phyloP scores from a whole-genome alignment of 129 eudicot species.

The Chrysanthemum seticuspe region DNA sequence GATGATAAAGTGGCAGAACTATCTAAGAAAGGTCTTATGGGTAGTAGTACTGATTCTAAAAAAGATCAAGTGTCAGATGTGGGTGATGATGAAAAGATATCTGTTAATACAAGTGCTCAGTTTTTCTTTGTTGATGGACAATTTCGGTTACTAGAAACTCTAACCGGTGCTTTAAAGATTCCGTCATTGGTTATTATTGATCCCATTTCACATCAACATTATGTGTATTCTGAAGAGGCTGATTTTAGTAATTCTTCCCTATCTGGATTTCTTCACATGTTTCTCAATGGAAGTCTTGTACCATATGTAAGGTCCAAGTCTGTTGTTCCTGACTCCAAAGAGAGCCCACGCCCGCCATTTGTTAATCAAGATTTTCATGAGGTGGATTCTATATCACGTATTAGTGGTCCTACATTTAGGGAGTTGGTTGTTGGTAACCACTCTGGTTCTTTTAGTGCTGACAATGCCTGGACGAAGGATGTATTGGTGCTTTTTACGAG shows the following conservation, averaged over 20 bases:
- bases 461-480: slow-evolving; percentile 54
- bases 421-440: slow-evolving; percentile 69
- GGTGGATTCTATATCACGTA: slow-evolving; percentile 64
- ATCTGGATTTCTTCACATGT: slow-evolving; percentile 50
- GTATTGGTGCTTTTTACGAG: slow-evolving; percentile 79
- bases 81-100: slow-evolving; percentile 20
- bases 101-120: slow-evolving; percentile 36
- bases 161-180: slow-evolving; percentile 46
- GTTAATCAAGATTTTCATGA: slow-evolving; percentile 87
- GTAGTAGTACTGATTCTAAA: slow-evolving; percentile 27
- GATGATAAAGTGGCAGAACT: no score
- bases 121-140: slow-evolving; percentile 78
- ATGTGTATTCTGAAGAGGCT: slow-evolving; percentile 51
- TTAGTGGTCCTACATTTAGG: slow-evolving; percentile 53
- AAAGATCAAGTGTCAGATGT: slow-evolving; percentile 20
- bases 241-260: slow-evolving; percentile 46
- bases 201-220: slow-evolving; percentile 68
- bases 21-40: slow-evolving; percentile 32
- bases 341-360: slow-evolving; percentile 69
- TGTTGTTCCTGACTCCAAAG: slow-evolving; percentile 37
- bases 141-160: slow-evolving; percentile 55
- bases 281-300: slow-evolving; percentile 60
- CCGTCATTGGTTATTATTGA: slow-evolving; percentile 70
- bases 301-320: slow-evolving; percentile 71
- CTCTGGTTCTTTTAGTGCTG: slow-evolving; percentile 40